Base-by-base conservation (phyloP, 106 monocot species). In the Xerophyta viscosa region DNA sequence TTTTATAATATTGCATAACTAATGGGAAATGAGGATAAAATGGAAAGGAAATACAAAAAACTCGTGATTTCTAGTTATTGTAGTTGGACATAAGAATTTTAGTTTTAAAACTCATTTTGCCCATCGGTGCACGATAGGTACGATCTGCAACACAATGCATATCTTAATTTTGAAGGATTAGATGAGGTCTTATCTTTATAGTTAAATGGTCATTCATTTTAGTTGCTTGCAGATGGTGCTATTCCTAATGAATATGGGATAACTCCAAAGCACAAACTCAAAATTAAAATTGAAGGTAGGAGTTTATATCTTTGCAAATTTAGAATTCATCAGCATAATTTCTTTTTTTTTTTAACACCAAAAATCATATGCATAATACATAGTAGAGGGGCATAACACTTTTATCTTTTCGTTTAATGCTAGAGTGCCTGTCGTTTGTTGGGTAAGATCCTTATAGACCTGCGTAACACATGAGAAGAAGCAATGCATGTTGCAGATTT, bases 191-290 rank as follows among this genome's bases (percentile, higher is more conserved):
- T 36, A 36, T 36, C 15, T 1, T 54, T 54, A 9, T 50, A n/a
- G n/a, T n/a, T n/a, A n/a, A n/a, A n/a, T 39, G 1, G 8, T 7
- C 1, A 18, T 20, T 20, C 19, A 6, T 73, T 59, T 23, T 67
- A 98, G 96, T 56, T 82, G 52, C 89, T 98, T 66, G 96, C 96
- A 45, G 96, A 98, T 85, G 85, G 89, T 49, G 96, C 90, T 20
- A 98, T 98, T 69, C 96, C 96, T 19, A 98, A 89, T 47, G 96
- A 98, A 26, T 98, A 98, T 57, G 96, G 96, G 8, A 90, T 98
- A 39, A 89, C 89, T 64, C 89, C 96, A 62, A 76, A 72, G 68
- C 96, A 98, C 18, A 98, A 90, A 77, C 76, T 98, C 29, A 86
- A 77, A 73, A 98, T 98, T 69, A 89, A 89, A n/a, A 25, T 98